These are phyloP conservation scores for Spinellus fusiger DNA, from an alignment of 192 early-diverging fungal genomes.

Conservation along the genomic window DNA sequence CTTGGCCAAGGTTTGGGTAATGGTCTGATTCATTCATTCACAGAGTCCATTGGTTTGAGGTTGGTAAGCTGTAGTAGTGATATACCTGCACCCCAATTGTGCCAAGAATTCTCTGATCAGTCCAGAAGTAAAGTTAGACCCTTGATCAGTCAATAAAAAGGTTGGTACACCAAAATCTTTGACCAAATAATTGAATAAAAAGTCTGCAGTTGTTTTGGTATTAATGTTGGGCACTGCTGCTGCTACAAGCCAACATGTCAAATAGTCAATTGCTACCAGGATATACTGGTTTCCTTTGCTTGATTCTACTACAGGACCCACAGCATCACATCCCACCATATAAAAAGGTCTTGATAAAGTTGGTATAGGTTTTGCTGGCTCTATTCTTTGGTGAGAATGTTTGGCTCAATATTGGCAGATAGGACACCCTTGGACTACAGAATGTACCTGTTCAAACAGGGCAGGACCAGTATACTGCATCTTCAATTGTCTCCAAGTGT, in stretches of 20 bases:
- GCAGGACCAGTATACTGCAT: not conserved
- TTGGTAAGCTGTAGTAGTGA: constrained; percentile 2
- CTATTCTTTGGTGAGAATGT: not conserved
- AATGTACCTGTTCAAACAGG: not conserved
- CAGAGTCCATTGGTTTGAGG: constrained; percentile 4
- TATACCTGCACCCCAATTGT: not conserved
- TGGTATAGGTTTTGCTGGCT: not conserved
- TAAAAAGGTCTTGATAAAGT: not conserved
- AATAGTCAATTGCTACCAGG: constrained; percentile 14
- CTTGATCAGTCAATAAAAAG: constrained; percentile 3
- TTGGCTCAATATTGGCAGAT: not conserved
- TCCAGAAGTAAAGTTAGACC: not conserved
- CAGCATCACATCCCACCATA: not conserved
- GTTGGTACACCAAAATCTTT: constrained; percentile 6
- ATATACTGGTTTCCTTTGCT: constrained; percentile 12
- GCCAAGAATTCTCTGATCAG: not conserved
- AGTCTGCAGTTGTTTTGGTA: not conserved
- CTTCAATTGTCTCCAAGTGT: not conserved
- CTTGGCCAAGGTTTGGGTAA: constrained; percentile 15
- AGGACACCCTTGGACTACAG: not conserved
- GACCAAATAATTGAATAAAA: not conserved
- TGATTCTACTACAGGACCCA: not conserved
- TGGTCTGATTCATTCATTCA: constrained; percentile 13
- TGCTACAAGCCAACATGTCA: not conserved
- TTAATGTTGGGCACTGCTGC: not conserved